Evolutionary conservation across 1,284 basidiomycete genomes (phyloP).

Genomic region (Cryptococcus sp.): DNA sequence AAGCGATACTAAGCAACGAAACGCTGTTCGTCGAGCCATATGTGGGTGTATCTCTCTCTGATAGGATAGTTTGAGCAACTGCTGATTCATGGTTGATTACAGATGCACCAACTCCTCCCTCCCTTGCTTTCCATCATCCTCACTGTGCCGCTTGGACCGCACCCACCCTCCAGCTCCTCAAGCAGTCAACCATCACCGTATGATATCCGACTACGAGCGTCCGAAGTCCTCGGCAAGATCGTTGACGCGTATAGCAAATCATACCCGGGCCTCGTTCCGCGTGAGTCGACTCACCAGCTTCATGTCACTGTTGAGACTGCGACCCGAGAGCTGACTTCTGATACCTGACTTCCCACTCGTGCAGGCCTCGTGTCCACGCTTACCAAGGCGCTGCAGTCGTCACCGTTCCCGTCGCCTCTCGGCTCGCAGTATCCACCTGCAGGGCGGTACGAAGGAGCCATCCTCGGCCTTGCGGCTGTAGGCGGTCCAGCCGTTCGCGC

Average conservation of each 20-base stretch:
- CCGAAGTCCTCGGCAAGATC: slow-evolving; percentile 79
- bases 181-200: slow-evolving; percentile 51
- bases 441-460: slow-evolving; percentile 79
- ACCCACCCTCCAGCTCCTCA: slow-evolving; percentile 38
- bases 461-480: slow-evolving; percentile 77
- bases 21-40: slow-evolving; percentile 96
- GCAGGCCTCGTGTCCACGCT: slow-evolving; percentile 89
- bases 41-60: slow-evolving; percentile 59
- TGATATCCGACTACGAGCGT: slow-evolving; percentile 71
- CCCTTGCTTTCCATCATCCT: slow-evolving; percentile 87
- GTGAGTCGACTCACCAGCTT: slow-evolving; percentile 38
- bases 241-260: slow-evolving; percentile 54
- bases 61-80: background rate
- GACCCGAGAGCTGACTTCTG: background rate
- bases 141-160: slow-evolving; percentile 69
- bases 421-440: slow-evolving; percentile 50
- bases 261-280: slow-evolving; percentile 58
- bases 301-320: too few relatives aligned
- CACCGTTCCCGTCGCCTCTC: slow-evolving; percentile 46
- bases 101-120: slow-evolving; percentile 95
- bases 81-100: slow-evolving; percentile 2
- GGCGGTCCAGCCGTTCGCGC: slow-evolving; percentile 79
- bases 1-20: slow-evolving; percentile 77
- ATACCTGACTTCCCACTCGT: background rate
- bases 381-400: slow-evolving; percentile 68